Percentiles rank a stretch among this genome's conserved stretches.
Evolutionary conservation across 805 yeast genomes (phyloP).

Genomic region (Kuraishia hungarica): DNA sequence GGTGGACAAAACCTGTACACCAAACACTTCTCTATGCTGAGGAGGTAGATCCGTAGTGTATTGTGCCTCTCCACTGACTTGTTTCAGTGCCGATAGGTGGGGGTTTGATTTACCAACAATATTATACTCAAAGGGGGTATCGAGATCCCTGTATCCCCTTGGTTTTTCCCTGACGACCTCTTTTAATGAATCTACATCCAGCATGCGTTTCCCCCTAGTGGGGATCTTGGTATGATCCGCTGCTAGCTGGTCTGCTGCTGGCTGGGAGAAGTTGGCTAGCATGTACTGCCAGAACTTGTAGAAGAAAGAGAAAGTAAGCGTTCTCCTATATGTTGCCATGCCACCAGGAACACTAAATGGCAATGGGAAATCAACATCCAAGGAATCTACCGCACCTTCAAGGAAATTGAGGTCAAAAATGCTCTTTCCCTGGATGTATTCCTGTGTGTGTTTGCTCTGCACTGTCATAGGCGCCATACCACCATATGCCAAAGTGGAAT

Average conservation of each 20-base stretch:
- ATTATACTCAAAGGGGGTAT: conserved; percentile 26
- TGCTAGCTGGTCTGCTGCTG: conserved; percentile 4
- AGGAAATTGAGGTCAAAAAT: conserved; percentile 16
- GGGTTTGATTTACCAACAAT: conserved; percentile 32
- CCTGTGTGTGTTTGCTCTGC: conserved; percentile 26
- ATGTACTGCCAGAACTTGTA: conserved; percentile 31
- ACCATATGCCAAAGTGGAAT: conserved; percentile 31
- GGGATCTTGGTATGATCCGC: not conserved
- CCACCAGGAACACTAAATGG: conserved; percentile 40
- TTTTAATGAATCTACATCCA: conserved; percentile 21
- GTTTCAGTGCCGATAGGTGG: conserved; percentile 36
- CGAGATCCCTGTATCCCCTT: conserved; percentile 28
- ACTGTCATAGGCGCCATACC: conserved; percentile 41
- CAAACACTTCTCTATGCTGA: conserved; percentile 29
- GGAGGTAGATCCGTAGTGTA: conserved; percentile 38
- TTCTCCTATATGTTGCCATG: conserved; percentile 35
- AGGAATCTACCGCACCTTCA: conserved; percentile 20
- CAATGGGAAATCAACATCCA: conserved; percentile 26
- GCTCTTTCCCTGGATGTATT: conserved; percentile 13
- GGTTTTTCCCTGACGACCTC: conserved; percentile 30
- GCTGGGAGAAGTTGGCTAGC: conserved; percentile 11
- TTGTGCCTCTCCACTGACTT: conserved; percentile 38
- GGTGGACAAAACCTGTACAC: conserved; percentile 33
- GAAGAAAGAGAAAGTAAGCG: conserved; percentile 36
- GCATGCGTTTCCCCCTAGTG: conserved; percentile 6